These are phyloP conservation scores for Ceratocystis lukuohia DNA, from an alignment of 2,329 filamentous ascomycete genomes.

Conservation along the genomic window DNA sequence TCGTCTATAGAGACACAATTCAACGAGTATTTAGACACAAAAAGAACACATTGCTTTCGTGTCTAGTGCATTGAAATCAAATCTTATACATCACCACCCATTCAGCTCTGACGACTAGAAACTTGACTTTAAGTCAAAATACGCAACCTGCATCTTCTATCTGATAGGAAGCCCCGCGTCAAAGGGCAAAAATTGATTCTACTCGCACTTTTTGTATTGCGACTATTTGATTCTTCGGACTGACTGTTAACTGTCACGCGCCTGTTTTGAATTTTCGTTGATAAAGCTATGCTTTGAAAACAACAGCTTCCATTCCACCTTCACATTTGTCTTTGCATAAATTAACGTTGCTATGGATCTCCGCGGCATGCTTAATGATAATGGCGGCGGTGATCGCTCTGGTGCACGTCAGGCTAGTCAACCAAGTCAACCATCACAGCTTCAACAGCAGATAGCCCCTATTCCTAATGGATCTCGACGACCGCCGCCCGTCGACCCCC, in stretches of 20 bases:
- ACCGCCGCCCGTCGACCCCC: slow-evolving; percentile 20
- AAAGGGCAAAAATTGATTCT: background rate
- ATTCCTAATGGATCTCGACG: slow-evolving; percentile 11
- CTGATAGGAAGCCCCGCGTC: background rate
- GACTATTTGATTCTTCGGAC: background rate
- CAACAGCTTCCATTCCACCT: background rate
- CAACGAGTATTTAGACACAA: background rate
- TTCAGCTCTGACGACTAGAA: background rate
- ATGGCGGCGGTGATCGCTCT: slow-evolving; percentile 30
- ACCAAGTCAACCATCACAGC: slow-evolving; percentile 18
- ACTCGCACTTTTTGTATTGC: background rate
- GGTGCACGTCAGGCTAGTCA: slow-evolving; percentile 24
- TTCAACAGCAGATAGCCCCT: slow-evolving; percentile 25
- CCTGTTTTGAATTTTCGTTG: background rate
- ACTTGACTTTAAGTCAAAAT: background rate
- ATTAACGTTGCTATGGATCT: slow-evolving; percentile 35
- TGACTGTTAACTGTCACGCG: background rate
- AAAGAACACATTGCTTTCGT: background rate
- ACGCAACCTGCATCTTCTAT: background rate
- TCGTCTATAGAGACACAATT: background rate
- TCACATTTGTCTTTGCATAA: background rate
- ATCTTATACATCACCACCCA: background rate
- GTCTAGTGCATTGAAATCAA: background rate
- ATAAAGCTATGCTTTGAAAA: slow-evolving; percentile 5
- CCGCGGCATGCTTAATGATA: slow-evolving; percentile 42